Conservation (phyloP, 2,329 filamentous ascomycete genomes). For the Tolypocladium guangdongense region DNA sequence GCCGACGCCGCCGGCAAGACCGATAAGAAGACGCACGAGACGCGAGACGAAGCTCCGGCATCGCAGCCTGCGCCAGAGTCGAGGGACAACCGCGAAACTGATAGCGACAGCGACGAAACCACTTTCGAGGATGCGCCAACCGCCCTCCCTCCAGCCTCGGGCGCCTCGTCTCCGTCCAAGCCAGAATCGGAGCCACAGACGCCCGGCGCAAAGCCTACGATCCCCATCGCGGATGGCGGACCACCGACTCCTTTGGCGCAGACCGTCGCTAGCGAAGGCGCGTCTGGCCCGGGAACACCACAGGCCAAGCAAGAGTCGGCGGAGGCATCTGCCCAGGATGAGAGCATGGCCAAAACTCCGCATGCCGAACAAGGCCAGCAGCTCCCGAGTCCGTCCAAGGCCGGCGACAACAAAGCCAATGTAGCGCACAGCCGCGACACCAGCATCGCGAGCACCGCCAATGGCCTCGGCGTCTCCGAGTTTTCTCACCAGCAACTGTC, state of each 20-base stretch:
- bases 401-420: conserved; percentile 4
- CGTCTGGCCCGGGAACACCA: background rate
- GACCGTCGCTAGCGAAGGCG: background rate
- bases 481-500: conserved; percentile 82
- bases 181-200: background rate
- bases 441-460: conserved; percentile 24
- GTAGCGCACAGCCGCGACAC: conserved; percentile 23
- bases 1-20: background rate
- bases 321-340: background rate
- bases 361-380: conserved; percentile 4
- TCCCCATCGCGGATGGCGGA: background rate
- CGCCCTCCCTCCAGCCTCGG: conserved; percentile 5
- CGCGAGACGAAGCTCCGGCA: background rate
- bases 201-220: background rate
- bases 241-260: background rate
- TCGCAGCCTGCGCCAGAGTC: background rate
- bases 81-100: conserved; percentile 7
- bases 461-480: conserved; percentile 48
- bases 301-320: background rate
- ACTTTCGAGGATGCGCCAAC: conserved; percentile 24
- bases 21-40: background rate
- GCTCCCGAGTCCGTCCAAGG: conserved; percentile 5
- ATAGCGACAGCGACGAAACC: conserved; percentile 26
- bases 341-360: background rate
- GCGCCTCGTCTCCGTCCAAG: background rate